These are phyloP conservation scores for Hyphopichia pseudoburtonii DNA, from an alignment of 1,139 yeast species.

Conservation along the genomic window DNA sequence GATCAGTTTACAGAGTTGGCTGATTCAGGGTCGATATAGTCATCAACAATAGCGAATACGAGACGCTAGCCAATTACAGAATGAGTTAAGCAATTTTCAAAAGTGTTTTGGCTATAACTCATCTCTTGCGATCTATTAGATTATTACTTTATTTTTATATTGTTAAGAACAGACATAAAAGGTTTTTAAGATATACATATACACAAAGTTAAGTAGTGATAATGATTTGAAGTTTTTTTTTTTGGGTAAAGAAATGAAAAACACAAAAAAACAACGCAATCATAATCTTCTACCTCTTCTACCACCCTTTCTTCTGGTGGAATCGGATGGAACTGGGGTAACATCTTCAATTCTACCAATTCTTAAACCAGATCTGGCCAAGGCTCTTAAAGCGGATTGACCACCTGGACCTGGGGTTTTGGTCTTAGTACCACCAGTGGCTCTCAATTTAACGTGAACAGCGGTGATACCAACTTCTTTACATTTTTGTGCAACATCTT, in stretches of 20 bases:
- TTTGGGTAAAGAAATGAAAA: neutral
- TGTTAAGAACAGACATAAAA: conserved; percentile 1
- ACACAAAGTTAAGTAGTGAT: neutral
- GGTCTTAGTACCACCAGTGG: conserved; percentile 99
- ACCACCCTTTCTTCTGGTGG: conserved; percentile 99
- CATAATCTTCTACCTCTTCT: conserved; percentile 99
- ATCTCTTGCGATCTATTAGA: no score
- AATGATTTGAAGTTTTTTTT: neutral
- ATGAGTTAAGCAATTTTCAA: no score
- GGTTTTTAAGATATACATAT: conserved; percentile 1
- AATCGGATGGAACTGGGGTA: conserved; percentile 99
- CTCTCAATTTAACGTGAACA: conserved; percentile 99
- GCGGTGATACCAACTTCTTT: conserved; percentile 99
- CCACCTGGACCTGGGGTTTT: conserved; percentile 99
- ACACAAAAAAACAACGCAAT: conserved; percentile 20
- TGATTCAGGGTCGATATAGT: no score
- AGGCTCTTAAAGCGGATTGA: conserved; percentile 99
- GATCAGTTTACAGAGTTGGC: no score
- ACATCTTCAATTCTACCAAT: conserved; percentile 99
- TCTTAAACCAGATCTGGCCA: conserved; percentile 99
- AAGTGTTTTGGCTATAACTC: no score
- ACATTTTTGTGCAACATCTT: conserved; percentile 98
- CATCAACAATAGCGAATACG: no score
- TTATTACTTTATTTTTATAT: conserved; percentile 1
- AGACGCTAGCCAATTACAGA: no score